phyloP scores from a whole-genome alignment of 768 basidiomycete genomes.

The Suillus cothurnatus region DNA sequence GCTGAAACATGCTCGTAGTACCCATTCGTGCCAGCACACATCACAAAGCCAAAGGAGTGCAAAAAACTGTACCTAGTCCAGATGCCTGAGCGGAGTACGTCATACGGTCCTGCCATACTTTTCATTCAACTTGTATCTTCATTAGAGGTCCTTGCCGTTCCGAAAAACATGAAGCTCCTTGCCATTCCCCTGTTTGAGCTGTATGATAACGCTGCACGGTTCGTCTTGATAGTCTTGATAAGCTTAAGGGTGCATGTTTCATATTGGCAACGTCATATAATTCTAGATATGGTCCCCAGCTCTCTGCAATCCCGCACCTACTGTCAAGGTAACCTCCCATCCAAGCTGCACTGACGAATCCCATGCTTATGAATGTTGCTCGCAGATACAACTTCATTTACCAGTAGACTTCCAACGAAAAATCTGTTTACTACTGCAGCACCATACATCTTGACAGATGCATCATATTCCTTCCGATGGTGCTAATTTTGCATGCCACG shows the following conservation, averaged over 20 bases:
- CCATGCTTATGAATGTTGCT: not conserved
- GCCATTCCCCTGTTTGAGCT: constrained; percentile 96
- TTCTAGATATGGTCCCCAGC: constrained; percentile 83
- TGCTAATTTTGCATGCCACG: not conserved
- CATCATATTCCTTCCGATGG: constrained; percentile 13
- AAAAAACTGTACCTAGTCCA: constrained; percentile 95
- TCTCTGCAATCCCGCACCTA: constrained; percentile 91
- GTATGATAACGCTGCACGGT: constrained; percentile 95
- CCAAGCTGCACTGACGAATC: not conserved
- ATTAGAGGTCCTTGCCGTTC: constrained; percentile 92
- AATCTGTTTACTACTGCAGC: not conserved
- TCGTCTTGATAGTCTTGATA: constrained; percentile 18
- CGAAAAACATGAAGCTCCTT: constrained; percentile 98
- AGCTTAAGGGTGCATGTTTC: constrained; percentile 8
- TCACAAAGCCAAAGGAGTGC: constrained; percentile 97
- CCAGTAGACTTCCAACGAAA: constrained; percentile 43
- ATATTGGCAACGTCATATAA: not conserved
- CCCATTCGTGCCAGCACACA: constrained; percentile 92
- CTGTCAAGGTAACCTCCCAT: constrained; percentile 65
- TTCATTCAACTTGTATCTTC: constrained; percentile 5
- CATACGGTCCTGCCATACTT: not conserved
- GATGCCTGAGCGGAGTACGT: constrained; percentile 92
- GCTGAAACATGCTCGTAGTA: constrained; percentile 52
- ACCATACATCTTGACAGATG: not conserved
- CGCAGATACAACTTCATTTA: constrained; percentile 77